Evolutionary conservation across 1,139 yeast genomes (phyloP), one percentile per base, ranked within the genome.

Genomic region (Meyerozyma sp.): DNA sequence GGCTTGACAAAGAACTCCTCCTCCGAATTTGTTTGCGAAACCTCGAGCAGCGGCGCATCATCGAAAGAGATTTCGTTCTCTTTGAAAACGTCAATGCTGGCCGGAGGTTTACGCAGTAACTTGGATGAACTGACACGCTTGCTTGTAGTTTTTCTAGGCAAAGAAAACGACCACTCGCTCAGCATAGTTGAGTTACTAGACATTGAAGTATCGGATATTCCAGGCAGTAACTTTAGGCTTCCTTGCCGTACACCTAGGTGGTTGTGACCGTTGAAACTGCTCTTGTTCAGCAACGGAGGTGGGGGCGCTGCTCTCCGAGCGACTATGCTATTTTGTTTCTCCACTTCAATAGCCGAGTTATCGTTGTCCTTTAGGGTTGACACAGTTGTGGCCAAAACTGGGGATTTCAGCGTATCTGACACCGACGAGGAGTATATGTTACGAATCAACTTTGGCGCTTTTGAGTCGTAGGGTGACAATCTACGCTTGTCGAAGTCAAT

Each of bases 401-500:
- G 76, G 0, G 76, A 69, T 23, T 57, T 55, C 7, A 60, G 45
- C 6, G 59, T 44, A 48, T 68, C 68, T 0, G 62, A 58, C 4
- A 71, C 68, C 1, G 76, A 70, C 0, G 75, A 70, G 0, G 75
- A 66, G 46, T 69, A 70, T 14, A 70, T 72, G 46, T 69, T 72
- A 7, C 75, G 71, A 29, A 71, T 71, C 40, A 66, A 52, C 44
- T 70, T 70, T 0, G 77, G 76, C 1, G 73, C 65, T 43, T 69
- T 70, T 3, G 62, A 50, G 38, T 75, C 81, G 54, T 78, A 84
- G 1, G 95, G 95, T 0, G 95, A 83, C 42, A 82, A 81, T 38
- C 95, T 67, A 44, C 91, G 70, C 54, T 87, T 83, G 55, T 88
- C 94, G 58, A 88, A 87, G 62, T 89, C 90, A 46, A 88, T 86